These are phyloP conservation scores for Recurvomyces mirabilis DNA, from an alignment of 495 filamentous ascomycete genomes.

Conservation along the genomic window DNA sequence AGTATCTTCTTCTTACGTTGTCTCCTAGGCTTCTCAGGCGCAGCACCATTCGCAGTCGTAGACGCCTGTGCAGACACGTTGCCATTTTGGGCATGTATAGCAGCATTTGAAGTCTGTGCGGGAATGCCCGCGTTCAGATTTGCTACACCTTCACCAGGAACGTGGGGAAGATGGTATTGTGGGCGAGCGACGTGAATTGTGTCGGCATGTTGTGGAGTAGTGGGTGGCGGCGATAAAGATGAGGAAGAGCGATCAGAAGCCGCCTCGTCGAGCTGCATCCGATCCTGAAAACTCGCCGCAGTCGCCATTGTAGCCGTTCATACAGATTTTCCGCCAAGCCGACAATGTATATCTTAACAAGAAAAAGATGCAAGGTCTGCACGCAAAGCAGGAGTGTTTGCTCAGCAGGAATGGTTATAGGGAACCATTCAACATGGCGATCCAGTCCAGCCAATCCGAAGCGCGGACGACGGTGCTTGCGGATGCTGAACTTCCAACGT, in stretches of 20 bases:
- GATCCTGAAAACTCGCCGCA: constrained; percentile 3
- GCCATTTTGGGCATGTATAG: constrained; percentile 3
- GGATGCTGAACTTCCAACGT: background rate
- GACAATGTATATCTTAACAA: background rate
- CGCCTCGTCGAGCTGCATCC: constrained; percentile 4
- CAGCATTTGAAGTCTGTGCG: constrained; percentile 8
- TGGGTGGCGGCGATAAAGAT: constrained; percentile 21
- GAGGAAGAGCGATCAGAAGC: constrained; percentile 14
- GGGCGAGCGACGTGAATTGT: constrained; percentile 16
- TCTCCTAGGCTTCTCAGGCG: constrained; percentile 15
- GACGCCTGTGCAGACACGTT: constrained; percentile 5
- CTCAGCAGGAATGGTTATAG: background rate
- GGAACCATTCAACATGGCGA: background rate
- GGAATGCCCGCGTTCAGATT: constrained; percentile 10
- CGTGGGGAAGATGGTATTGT: background rate
- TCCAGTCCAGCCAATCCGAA: constrained; percentile 8
- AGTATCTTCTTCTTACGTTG: constrained; percentile 21
- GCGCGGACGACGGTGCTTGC: background rate
- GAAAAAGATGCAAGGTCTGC: background rate
- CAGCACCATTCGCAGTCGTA: constrained; percentile 7
- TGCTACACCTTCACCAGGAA: constrained; percentile 12
- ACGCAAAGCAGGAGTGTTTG: background rate
- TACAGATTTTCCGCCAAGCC: constrained; percentile 11
- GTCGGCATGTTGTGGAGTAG: constrained; percentile 15
- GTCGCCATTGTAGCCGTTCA: background rate